Percentiles rank a stretch among this genome's conserved stretches.
Conservation (phyloP, 2,329 filamentous ascomycete genomes). For the Xylaria sp. region DNA sequence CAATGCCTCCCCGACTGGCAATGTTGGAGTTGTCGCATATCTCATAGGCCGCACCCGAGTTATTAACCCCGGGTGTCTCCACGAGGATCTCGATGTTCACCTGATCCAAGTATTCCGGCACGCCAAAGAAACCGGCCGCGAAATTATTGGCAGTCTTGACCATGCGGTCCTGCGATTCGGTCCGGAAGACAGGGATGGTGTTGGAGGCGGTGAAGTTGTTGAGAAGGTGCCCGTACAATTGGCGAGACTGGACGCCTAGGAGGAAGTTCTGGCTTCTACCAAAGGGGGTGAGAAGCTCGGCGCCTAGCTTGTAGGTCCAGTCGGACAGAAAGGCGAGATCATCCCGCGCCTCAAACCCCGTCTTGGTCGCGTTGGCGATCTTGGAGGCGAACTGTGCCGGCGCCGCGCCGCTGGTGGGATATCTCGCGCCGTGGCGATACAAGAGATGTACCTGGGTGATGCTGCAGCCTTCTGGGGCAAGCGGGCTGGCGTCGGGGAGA, state of each 20-base stretch:
- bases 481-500: slow-evolving; percentile 35
- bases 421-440: slow-evolving; percentile 40
- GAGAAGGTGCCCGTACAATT: slow-evolving; percentile 46
- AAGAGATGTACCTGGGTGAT: slow-evolving; percentile 38
- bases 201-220: slow-evolving; percentile 46
- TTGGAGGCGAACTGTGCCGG: slow-evolving; percentile 38
- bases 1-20: slow-evolving; percentile 28
- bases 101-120: slow-evolving; percentile 38
- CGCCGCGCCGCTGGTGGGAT: slow-evolving; percentile 35
- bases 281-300: slow-evolving; percentile 42
- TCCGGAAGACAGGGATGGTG: slow-evolving; percentile 43
- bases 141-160: slow-evolving; percentile 39
- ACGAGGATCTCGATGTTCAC: slow-evolving; percentile 41
- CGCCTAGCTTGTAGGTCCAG: slow-evolving; percentile 41
- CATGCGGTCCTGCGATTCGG: slow-evolving; percentile 39
- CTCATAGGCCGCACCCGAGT: slow-evolving; percentile 36
- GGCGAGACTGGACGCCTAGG: slow-evolving; percentile 43
- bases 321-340: slow-evolving; percentile 36
- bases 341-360: slow-evolving; percentile 37
- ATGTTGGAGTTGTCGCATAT: slow-evolving; percentile 34
- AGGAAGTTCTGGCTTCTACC: slow-evolving; percentile 46
- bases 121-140: slow-evolving; percentile 39
- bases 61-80: slow-evolving; percentile 35
- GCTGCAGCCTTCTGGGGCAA: slow-evolving; percentile 35
- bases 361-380: slow-evolving; percentile 38